Base-by-base conservation (phyloP, 2,329 filamentous ascomycete genomes). In the Epichloe aotearoae region DNA sequence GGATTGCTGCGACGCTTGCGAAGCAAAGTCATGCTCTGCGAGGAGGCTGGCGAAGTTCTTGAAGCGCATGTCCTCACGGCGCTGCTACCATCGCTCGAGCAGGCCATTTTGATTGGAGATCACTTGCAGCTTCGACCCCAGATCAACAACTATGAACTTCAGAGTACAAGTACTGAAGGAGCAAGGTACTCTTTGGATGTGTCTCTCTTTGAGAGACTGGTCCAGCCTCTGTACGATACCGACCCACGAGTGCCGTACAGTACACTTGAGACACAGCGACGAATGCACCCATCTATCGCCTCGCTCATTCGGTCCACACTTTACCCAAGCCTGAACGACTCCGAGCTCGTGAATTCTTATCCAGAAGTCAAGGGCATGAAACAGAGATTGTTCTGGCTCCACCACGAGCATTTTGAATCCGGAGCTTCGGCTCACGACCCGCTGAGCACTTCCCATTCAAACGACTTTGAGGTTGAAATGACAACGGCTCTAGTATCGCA, bases 11-110 rank as follows among this genome's bases (percentile, higher is more conserved):
- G 71, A 7, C 68, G 69, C 7, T 53, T 83, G 2, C 59, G 64
- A 6, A 66, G 68, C 34, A 82, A 83, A 53, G 73, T 84, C 0
- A 61, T 86, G 15, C 60, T 86, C 1, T 83, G 78, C 36, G 83
- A 87, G 59, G 83, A 87, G 58, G 83, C 83, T 2, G 83, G 76
- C 0, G 82, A 87, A 54, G 77, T 86, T 0, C 67, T 86, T 34
- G 83, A 87, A 59, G 70, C 77, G 0, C 81, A 86, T 52, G 66
- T 77, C 3, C 60, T 86, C 1, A 77, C 78, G 0, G 73, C 81
- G 0, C 61, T 86, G 4, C 65, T 83, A 0, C 80, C 80, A 0
- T 72, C 73, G 0, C 61, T 83, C 0, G 73, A 85, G 59, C 82
- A 86, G 52, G 65, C 71, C 5, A 77, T 85, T 17, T 69, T 80